Conservation (phyloP, 1,284 basidiomycete species). For the Agroathelia rolfsii region DNA sequence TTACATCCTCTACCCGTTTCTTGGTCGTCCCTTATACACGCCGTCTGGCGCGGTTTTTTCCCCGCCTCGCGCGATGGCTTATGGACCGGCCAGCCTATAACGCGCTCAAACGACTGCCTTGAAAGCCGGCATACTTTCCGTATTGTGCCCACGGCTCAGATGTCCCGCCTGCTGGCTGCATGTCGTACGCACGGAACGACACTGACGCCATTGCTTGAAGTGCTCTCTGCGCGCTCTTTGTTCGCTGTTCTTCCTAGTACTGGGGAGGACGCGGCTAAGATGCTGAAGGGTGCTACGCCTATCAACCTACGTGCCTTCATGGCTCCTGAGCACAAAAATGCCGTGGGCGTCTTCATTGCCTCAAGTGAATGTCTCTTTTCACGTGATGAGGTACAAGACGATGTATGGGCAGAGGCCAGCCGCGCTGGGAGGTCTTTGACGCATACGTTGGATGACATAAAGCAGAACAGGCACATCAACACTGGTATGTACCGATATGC, state of each 20-base stretch:
- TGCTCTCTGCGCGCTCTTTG: slow-evolving; percentile 3
- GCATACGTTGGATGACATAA: slow-evolving; percentile 3
- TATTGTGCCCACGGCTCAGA: neutral
- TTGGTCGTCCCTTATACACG: too few relatives aligned
- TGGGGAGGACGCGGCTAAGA: slow-evolving; percentile 4
- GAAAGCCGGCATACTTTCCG: too few relatives aligned
- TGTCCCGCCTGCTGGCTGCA: slow-evolving; percentile 1
- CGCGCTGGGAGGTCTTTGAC: slow-evolving; percentile 3
- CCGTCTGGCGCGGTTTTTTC: too few relatives aligned
- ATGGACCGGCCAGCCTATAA: too few relatives aligned
- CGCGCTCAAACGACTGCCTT: too few relatives aligned
- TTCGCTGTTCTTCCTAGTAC: slow-evolving; percentile 6
- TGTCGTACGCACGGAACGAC: slow-evolving; percentile 4
- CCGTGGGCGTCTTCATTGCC: slow-evolving; percentile 5
- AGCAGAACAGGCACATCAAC: slow-evolving; percentile 1
- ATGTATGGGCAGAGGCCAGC: slow-evolving; percentile 5
- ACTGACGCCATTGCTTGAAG: slow-evolving; percentile 3
- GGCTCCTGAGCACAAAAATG: neutral
- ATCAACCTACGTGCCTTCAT: slow-evolving; percentile 8
- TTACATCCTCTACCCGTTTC: too few relatives aligned
- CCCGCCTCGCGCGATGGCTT: too few relatives aligned
- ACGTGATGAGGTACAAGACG: slow-evolving; percentile 3
- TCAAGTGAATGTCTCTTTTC: slow-evolving; percentile 3
- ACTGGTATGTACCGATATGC: slow-evolving; percentile 8
- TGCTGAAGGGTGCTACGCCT: slow-evolving; percentile 1